These are phyloP conservation scores for Amoebophrya sp. DNA, from an alignment of 169 alveolate genomes.

Conservation along the genomic window DNA sequence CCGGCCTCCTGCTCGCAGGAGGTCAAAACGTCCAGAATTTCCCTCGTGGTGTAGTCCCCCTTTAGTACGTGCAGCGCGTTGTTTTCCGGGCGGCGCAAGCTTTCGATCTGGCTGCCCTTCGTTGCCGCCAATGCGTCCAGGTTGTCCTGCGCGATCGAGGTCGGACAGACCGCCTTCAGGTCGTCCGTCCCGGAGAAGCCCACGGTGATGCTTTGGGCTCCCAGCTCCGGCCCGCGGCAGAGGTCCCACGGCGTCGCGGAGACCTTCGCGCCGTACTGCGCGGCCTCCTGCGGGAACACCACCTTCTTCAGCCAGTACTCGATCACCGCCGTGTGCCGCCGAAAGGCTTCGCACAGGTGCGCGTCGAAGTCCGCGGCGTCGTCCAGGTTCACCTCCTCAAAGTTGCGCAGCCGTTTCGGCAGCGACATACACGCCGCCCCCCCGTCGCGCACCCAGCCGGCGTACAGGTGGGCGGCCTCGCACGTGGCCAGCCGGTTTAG, in stretches of 20 bases:
- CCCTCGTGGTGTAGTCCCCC: no score
- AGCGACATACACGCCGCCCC: background rate
- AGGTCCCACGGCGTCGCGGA: background rate
- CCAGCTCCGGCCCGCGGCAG: background rate
- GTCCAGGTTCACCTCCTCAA: background rate
- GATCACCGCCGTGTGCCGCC: background rate
- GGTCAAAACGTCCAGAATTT: no score
- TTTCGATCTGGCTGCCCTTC: background rate
- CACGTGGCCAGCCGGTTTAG: background rate
- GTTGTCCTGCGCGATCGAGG: background rate
- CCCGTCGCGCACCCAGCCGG: background rate
- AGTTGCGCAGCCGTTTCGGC: background rate
- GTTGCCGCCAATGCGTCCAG: background rate
- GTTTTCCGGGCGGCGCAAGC: background rate
- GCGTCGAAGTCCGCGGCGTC: background rate
- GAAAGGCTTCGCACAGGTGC: background rate
- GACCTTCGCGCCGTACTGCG: background rate
- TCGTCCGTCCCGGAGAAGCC: background rate
- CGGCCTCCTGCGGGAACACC: background rate
- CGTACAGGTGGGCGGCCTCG: background rate
- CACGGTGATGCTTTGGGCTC: background rate
- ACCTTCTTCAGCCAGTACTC: background rate
- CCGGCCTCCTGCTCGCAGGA: no score
- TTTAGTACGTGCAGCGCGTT: no score
- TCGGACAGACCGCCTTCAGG: background rate